Evolutionary conservation across 106 monocot species (phyloP).

Genomic region (Dactylorhiza incarnata): DNA sequence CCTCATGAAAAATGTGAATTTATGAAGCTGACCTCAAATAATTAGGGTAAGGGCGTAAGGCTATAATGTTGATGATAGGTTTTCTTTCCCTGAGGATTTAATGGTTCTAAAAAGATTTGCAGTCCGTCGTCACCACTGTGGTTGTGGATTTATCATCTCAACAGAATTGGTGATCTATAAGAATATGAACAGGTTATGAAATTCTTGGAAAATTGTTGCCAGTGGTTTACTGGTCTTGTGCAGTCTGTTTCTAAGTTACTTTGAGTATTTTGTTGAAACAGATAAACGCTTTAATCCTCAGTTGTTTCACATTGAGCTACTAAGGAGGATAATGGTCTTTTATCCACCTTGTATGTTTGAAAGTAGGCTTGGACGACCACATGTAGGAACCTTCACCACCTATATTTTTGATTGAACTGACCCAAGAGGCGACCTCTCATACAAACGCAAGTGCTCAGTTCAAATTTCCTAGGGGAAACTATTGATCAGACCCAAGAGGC

Average conservation of each 20-base stretch:
- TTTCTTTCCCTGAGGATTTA: too few species aligned
- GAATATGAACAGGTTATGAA: neutral
- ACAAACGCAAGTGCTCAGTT: too few species aligned
- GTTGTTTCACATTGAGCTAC: neutral
- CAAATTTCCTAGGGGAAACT: too few species aligned
- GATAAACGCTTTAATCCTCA: neutral
- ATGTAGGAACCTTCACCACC: neutral
- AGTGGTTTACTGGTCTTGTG: neutral
- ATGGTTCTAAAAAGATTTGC: too few species aligned
- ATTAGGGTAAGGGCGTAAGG: too few species aligned
- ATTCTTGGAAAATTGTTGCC: neutral
- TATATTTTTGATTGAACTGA: too few species aligned
- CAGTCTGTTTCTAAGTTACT: neutral
- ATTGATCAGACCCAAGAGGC: too few species aligned
- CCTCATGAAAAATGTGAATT: too few species aligned
- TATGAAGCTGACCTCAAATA: too few species aligned
- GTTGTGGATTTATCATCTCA: neutral
- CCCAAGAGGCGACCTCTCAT: too few species aligned
- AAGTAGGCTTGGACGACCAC: neutral
- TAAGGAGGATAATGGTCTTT: neutral
- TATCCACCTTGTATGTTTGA: neutral
- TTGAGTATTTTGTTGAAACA: neutral
- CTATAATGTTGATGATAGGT: too few species aligned
- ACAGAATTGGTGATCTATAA: neutral
- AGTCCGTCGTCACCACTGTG: neutral